phyloP scores from a whole-genome alignment of 257 asterid genomes.

The Fraxinus quadrangulata region DNA sequence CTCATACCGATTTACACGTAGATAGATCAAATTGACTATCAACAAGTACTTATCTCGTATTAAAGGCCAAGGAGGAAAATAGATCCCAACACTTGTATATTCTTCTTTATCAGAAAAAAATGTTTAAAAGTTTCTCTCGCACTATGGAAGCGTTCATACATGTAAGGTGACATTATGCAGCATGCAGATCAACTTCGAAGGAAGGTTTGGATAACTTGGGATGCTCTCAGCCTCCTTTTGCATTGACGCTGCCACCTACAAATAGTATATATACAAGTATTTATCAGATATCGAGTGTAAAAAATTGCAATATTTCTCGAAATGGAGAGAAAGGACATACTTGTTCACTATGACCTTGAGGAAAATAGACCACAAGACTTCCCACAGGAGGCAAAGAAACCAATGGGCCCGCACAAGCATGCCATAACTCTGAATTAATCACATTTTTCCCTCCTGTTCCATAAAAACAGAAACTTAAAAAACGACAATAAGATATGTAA shows the following conservation, averaged over 20 bases:
- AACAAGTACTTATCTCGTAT: background rate
- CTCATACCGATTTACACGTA: background rate
- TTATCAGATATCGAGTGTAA: background rate
- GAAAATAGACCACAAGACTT: conserved; percentile 92
- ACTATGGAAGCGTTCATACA: conserved; percentile 40
- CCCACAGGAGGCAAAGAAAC: conserved; percentile 94
- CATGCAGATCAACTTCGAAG: conserved; percentile 82
- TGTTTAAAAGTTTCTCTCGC: no score
- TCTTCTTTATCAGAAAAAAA: no score
- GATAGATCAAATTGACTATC: background rate
- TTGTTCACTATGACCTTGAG: conserved; percentile 99
- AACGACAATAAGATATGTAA: background rate
- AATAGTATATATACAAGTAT: conserved; percentile 7
- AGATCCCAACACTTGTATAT: no score
- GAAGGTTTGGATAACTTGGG: conserved; percentile 94
- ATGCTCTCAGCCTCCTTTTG: conserved; percentile 79
- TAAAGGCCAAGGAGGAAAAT: background rate
- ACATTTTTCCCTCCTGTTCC: conserved; percentile 55
- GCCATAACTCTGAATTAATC: conserved; percentile 98
- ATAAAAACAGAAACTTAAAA: conserved; percentile 1
- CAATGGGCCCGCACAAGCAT: conserved; percentile 98
- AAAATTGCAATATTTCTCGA: conserved; percentile 3
- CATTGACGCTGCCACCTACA: conserved; percentile 97
- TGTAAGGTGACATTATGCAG: conserved; percentile 92
- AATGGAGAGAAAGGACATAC: conserved; percentile 43